phyloP scores from a whole-genome alignment of 2,329 filamentous ascomycete species.

The Colletotrichum spinosum region DNA sequence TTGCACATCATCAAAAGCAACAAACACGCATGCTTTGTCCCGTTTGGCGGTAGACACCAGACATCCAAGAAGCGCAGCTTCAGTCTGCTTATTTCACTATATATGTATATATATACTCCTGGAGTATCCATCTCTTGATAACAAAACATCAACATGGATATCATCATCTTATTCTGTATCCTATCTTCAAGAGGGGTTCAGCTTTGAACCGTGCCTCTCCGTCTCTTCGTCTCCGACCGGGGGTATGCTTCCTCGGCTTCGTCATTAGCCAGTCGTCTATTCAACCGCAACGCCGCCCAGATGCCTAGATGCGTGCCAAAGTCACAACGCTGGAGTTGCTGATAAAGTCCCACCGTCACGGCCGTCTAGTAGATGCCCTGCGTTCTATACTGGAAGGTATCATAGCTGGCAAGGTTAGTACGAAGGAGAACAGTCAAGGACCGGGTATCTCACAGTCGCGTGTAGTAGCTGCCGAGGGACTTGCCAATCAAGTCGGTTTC shows the following conservation, averaged over 20 bases:
- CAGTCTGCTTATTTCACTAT: no score
- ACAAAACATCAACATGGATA: conserved; percentile 30
- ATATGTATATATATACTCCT: no score
- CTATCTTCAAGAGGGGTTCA: conserved; percentile 24
- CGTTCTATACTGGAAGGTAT: conserved; percentile 89
- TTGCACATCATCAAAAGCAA: no score
- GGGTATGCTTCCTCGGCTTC: conserved; percentile 30
- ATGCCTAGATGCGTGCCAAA: conserved; percentile 35
- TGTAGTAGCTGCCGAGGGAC: conserved; percentile 88
- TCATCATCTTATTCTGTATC: conserved; percentile 32
- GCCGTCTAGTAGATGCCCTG: conserved; percentile 82
- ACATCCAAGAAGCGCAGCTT: no score
- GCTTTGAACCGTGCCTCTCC: conserved; percentile 16
- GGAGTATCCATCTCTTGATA: background rate
- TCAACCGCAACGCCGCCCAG: conserved; percentile 38
- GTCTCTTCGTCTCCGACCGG: conserved; percentile 25
- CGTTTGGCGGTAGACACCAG: no score
- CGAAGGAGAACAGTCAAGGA: background rate
- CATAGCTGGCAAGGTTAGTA: conserved; percentile 66
- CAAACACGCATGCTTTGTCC: no score
- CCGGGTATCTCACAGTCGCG: conserved; percentile 74
- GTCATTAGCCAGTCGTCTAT: conserved; percentile 37
- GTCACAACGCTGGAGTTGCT: conserved; percentile 30
- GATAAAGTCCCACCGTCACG: conserved; percentile 15
- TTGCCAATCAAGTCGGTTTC: conserved; percentile 84